Evolutionary conservation across 2,329 filamentous ascomycete species (phyloP).

Genomic region (Nigrospora oryzae): DNA sequence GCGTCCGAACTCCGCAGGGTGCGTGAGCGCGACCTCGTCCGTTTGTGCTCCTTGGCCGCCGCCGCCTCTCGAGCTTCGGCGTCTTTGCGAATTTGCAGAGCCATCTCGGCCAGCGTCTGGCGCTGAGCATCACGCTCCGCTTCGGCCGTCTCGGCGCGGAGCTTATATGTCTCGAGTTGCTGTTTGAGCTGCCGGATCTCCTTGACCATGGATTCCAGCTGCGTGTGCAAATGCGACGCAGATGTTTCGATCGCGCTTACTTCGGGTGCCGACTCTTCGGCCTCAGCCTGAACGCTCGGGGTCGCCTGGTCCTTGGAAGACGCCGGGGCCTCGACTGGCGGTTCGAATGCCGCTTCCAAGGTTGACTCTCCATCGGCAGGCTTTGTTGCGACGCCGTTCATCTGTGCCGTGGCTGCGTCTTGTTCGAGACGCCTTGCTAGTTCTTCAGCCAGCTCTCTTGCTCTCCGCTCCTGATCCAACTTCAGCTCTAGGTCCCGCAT

Average conservation of each 20-base stretch:
- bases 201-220: constrained; percentile 65
- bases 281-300: constrained; percentile 10
- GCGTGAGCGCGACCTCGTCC: constrained; percentile 25
- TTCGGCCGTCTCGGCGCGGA: constrained; percentile 74
- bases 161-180: constrained; percentile 70
- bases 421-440: constrained; percentile 63
- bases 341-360: constrained; percentile 38
- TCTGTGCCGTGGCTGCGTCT: constrained; percentile 29
- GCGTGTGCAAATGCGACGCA: constrained; percentile 49
- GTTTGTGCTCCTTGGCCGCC: constrained; percentile 29
- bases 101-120: constrained; percentile 78
- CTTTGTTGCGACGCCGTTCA: constrained; percentile 26
- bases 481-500: constrained; percentile 76
- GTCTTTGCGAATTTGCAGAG: constrained; percentile 68
- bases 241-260: constrained; percentile 27
- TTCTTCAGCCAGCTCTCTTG: constrained; percentile 78
- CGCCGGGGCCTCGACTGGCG: constrained; percentile 23
- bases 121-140: constrained; percentile 63
- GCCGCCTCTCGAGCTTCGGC: constrained; percentile 42
- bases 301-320: constrained; percentile 11
- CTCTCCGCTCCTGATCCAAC: constrained; percentile 70
- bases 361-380: constrained; percentile 26
- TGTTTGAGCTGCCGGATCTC: constrained; percentile 77
- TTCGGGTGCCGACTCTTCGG: constrained; percentile 10
- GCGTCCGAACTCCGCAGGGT: constrained; percentile 13